Conservation (phyloP, 2,329 filamentous ascomycete species). For the Bipolaris bicolor region DNA sequence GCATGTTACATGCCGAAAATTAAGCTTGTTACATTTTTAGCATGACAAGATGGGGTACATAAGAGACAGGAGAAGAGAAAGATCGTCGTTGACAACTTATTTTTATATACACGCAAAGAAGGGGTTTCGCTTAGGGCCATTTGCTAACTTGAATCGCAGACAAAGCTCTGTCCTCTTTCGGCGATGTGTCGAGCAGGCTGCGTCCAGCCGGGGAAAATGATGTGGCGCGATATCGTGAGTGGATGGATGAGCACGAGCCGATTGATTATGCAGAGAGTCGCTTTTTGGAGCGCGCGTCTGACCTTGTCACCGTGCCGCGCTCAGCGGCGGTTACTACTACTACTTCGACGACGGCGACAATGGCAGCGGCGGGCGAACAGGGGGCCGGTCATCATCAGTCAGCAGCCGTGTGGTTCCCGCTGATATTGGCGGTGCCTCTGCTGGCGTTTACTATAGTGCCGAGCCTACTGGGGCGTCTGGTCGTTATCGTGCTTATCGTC, state of each 20-base stretch:
- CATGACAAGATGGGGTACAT: too few species aligned
- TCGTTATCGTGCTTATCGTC: constrained; percentile 49
- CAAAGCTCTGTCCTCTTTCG: constrained; percentile 65
- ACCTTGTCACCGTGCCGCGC: constrained; percentile 57
- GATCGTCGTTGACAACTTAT: neutral
- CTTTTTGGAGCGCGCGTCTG: constrained; percentile 63
- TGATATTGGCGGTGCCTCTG: constrained; percentile 50
- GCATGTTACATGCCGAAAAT: too few species aligned
- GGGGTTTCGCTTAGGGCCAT: neutral
- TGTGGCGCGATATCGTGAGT: constrained; percentile 60
- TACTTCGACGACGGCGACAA: too few species aligned
- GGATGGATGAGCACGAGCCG: constrained; percentile 61
- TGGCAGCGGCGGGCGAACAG: neutral
- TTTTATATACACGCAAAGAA: neutral
- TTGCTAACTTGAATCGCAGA: constrained; percentile 31
- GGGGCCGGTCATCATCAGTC: constrained; percentile 25
- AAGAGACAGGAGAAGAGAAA: neutral
- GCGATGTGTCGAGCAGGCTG: constrained; percentile 58
- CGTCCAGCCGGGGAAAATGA: constrained; percentile 59
- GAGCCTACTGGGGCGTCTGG: constrained; percentile 49
- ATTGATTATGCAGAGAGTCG: constrained; percentile 65
- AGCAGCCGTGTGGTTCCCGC: constrained; percentile 43
- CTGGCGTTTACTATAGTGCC: constrained; percentile 53
- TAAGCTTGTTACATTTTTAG: too few species aligned
- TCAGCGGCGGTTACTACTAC: too few species aligned